A percentile compares a stretch with the other conserved stretches of the same genome.
Evolutionary conservation across 345 rosid species (phyloP).

Genomic region (Salix dunnii): DNA sequence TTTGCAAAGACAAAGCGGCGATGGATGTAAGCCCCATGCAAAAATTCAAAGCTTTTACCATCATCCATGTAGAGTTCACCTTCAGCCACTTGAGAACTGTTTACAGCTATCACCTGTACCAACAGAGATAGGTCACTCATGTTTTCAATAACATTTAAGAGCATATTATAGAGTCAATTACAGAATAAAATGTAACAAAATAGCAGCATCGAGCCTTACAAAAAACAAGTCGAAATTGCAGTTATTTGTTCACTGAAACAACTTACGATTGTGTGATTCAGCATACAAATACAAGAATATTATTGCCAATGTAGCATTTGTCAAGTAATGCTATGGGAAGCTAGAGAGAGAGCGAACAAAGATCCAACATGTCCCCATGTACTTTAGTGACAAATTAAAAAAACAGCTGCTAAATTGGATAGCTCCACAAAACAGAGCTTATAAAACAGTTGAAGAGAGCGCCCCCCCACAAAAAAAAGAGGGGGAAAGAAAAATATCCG

Average conservation of each 20-base stretch:
- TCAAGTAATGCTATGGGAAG: neutral
- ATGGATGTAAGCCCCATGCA: slow-evolving; percentile 66
- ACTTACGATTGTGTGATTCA: neutral
- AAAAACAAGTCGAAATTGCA: neutral
- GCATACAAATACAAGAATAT: neutral
- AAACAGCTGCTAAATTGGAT: neutral
- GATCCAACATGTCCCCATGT: neutral
- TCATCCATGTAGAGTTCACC: slow-evolving; percentile 95
- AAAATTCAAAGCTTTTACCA: slow-evolving; percentile 76
- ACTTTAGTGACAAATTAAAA: neutral
- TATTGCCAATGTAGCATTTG: neutral
- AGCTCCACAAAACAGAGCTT: neutral
- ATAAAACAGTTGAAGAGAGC: neutral
- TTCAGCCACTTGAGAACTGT: slow-evolving; percentile 81
- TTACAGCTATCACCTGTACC: slow-evolving; percentile 78
- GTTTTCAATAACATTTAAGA: neutral
- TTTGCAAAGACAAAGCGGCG: slow-evolving; percentile 69
- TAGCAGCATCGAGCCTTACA: no score
- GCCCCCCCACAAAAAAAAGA: no score
- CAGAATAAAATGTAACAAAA: neutral
- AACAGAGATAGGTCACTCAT: neutral
- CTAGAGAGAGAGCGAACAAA: neutral
- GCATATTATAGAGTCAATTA: neutral
- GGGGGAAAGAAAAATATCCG: neutral
- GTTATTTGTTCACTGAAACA: neutral